phyloP scores from a whole-genome alignment of 495 filamentous ascomycete species.

The Filosporella fistucella region DNA sequence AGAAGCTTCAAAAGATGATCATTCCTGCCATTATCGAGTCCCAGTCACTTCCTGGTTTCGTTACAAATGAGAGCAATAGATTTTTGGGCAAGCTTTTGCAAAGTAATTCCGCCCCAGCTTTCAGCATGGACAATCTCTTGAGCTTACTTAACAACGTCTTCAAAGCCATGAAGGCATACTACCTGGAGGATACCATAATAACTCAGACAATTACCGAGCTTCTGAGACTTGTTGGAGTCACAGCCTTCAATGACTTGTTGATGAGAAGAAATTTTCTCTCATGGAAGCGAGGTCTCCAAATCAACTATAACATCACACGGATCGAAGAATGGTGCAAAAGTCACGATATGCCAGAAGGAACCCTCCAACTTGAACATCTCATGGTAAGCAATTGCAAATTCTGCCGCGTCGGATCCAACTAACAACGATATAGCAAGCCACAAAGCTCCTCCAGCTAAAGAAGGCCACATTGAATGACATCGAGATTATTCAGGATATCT shows the following conservation, averaged over 20 bases:
- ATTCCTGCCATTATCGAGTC: constrained; percentile 99
- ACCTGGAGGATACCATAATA: constrained; percentile 92
- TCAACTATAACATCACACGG: constrained; percentile 99
- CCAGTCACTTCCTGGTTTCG: constrained; percentile 95
- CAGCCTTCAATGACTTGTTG: constrained; percentile 96
- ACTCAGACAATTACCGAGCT: constrained; percentile 94
- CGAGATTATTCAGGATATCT: constrained; percentile 99
- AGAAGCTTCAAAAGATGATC: constrained; percentile 99
- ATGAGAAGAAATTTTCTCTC: constrained; percentile 98
- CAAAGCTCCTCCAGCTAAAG: constrained; percentile 97
- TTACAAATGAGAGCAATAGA: constrained; percentile 95
- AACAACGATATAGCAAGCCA: constrained; percentile 50
- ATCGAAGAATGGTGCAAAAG: constrained; percentile 99
- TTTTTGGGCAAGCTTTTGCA: constrained; percentile 96
- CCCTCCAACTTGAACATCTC: constrained; percentile 94
- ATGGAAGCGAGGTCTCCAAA: constrained; percentile 98
- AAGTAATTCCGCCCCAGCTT: constrained; percentile 81
- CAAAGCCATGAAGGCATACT: constrained; percentile 97
- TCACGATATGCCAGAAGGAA: constrained; percentile 99
- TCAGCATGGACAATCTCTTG: constrained; percentile 98
- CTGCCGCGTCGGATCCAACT: constrained; percentile 20
- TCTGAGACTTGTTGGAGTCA: constrained; percentile 89
- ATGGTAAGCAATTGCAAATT: constrained; percentile 56
- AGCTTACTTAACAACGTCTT: constrained; percentile 95
- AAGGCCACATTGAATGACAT: constrained; percentile 99